These are phyloP conservation scores for Talaromyces sp. DNA, from an alignment of 2,329 filamentous ascomycete genomes.

Conservation along the genomic window DNA sequence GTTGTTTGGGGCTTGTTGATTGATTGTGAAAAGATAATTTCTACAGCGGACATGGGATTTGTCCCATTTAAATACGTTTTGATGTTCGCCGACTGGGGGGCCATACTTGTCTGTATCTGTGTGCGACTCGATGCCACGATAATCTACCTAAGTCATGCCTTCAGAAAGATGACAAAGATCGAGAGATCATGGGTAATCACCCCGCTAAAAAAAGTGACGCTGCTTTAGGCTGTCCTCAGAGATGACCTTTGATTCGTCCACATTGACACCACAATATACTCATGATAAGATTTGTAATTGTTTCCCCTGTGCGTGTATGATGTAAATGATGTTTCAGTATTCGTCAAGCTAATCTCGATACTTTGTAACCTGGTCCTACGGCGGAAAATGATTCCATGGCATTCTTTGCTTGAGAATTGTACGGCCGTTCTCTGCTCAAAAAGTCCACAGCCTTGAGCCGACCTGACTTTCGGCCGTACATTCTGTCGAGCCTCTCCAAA, in stretches of 20 bases:
- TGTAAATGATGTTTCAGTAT: background rate
- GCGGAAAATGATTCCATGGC: slow-evolving; percentile 13
- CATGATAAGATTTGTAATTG: background rate
- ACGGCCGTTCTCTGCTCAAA: background rate
- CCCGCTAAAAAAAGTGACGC: background rate
- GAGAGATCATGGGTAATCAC: background rate
- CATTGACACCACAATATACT: background rate
- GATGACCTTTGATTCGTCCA: background rate
- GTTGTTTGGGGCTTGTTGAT: background rate
- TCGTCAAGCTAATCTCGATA: slow-evolving; percentile 4
- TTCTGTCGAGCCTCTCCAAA: background rate
- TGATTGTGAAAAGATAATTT: background rate
- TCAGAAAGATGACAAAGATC: background rate
- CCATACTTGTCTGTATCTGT: background rate
- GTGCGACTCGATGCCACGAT: background rate
- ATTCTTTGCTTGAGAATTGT: slow-evolving; percentile 3
- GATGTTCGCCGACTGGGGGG: too few relatives aligned
- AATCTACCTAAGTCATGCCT: background rate
- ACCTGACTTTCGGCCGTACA: background rate
- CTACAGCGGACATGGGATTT: background rate
- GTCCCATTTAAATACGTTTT: background rate
- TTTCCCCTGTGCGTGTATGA: background rate
- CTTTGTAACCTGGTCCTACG: slow-evolving; percentile 14
- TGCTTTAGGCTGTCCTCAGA: background rate
- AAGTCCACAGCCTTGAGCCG: background rate